Evolutionary conservation across 257 asterid genomes (phyloP).

Genomic region (Rehmannia glutinosa): DNA sequence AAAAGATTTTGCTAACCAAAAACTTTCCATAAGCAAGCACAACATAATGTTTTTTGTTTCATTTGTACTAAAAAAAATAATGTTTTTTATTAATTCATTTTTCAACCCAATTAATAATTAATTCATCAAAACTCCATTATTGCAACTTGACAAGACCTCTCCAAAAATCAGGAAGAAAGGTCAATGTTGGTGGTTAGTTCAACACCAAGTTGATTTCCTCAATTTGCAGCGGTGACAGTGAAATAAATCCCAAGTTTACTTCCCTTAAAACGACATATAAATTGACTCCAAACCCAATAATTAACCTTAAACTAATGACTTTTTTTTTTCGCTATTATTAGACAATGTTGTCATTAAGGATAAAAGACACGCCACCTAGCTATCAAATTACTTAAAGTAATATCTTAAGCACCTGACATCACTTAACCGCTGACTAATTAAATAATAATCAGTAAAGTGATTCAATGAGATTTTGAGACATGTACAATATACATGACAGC

Average conservation of each 20-base stretch:
- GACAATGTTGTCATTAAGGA: background rate
- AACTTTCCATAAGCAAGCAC: too few species aligned
- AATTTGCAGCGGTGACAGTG: slow-evolving; percentile 1
- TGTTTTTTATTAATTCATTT: too few species aligned
- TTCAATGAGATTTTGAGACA: background rate
- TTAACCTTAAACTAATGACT: background rate
- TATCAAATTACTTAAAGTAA: background rate
- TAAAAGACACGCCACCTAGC: background rate
- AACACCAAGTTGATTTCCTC: background rate
- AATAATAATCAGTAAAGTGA: background rate
- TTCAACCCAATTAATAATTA: background rate
- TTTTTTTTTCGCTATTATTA: background rate
- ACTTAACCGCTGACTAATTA: background rate
- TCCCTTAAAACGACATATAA: too few species aligned
- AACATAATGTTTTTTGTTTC: too few species aligned
- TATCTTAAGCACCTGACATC: background rate
- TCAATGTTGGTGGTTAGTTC: slow-evolving; percentile 9
- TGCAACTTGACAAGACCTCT: too few species aligned
- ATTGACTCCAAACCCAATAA: too few species aligned
- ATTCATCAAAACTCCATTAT: background rate
- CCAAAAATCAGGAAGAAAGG: too few species aligned
- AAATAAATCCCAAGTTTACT: background rate
- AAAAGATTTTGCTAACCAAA: too few species aligned
- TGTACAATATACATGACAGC: background rate
- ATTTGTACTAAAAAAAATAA: too few species aligned